Conservation (phyloP, 75 land plant species). For the Larix kaempferi region DNA sequence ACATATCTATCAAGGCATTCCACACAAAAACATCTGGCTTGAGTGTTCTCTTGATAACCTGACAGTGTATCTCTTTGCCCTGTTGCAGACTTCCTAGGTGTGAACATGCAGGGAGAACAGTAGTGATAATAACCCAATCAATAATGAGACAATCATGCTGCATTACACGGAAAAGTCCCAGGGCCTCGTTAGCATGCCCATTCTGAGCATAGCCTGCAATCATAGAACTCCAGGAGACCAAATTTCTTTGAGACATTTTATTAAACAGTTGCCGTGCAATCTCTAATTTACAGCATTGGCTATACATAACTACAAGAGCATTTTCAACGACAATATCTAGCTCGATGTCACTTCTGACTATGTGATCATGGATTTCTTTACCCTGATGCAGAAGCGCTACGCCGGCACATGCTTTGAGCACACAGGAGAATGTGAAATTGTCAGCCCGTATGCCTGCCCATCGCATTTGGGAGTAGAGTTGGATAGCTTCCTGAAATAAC, state of each 20-base stretch:
- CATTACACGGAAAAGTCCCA: constrained; percentile 49
- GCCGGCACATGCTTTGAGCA: constrained; percentile 47
- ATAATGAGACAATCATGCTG: constrained; percentile 28
- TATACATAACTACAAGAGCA: constrained; percentile 12
- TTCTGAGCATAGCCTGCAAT: constrained; percentile 48
- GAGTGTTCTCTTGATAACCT: constrained; percentile 22
- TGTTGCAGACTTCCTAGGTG: constrained; percentile 30
- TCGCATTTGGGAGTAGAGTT: constrained; percentile 34
- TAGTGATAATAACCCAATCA: constrained; percentile 47
- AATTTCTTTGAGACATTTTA: constrained; percentile 11
- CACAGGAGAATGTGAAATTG: constrained; percentile 58
- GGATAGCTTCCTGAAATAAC: constrained; percentile 32
- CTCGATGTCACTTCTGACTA: neutral
- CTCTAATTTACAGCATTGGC: neutral
- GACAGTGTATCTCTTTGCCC: constrained; percentile 56
- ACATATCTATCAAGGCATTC: constrained; percentile 51
- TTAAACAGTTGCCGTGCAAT: neutral
- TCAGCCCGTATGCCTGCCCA: constrained; percentile 30
- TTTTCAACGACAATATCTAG: neutral
- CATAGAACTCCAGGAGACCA: constrained; percentile 67
- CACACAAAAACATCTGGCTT: constrained; percentile 17
- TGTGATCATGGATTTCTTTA: constrained; percentile 13
- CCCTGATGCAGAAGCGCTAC: neutral
- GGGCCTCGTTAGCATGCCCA: constrained; percentile 44
- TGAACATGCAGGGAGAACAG: constrained; percentile 52